A percentile compares a stretch with the other conserved stretches of the same genome.
phyloP scores from a whole-genome alignment of 192 early-diverging fungal species.

The Backusella morwellensis region DNA sequence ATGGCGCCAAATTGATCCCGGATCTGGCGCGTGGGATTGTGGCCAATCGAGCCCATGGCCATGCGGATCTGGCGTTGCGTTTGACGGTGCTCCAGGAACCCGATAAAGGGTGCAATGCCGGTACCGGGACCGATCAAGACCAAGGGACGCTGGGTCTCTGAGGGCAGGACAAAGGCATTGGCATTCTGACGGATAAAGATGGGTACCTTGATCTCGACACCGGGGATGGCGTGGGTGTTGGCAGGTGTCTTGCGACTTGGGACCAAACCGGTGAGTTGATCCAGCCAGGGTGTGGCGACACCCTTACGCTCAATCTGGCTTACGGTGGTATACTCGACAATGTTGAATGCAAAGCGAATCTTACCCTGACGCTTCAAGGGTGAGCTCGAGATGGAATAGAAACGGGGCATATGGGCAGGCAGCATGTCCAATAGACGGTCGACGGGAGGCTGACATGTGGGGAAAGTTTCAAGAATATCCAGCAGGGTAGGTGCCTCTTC shows the following conservation, averaged over 20 bases:
- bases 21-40: slow-evolving; percentile 26
- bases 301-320: slow-evolving; percentile 42
- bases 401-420: slow-evolving; percentile 79
- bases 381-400: slow-evolving; percentile 83
- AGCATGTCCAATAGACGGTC: slow-evolving; percentile 74
- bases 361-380: slow-evolving; percentile 47
- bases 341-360: slow-evolving; percentile 85
- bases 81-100: slow-evolving; percentile 81
- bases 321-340: slow-evolving; percentile 66
- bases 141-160: slow-evolving; percentile 57
- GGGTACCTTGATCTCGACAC: slow-evolving; percentile 14
- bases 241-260: not conserved
- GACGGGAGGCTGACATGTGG: slow-evolving; percentile 66
- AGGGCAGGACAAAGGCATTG: slow-evolving; percentile 69
- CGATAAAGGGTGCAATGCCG: slow-evolving; percentile 92
- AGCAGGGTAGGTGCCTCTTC: slow-evolving; percentile 70
- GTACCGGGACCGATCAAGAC: slow-evolving; percentile 93
- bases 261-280: slow-evolving; percentile 51
- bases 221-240: not conserved
- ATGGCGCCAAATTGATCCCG: slow-evolving; percentile 49
- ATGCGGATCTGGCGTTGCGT: slow-evolving; percentile 40
- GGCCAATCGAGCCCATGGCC: slow-evolving; percentile 29
- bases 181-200: slow-evolving; percentile 58
- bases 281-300: slow-evolving; percentile 83
- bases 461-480: slow-evolving; percentile 81